A percentile compares a stretch with the other conserved stretches of the same genome.
phyloP scores from a whole-genome alignment of 225 moss, liverwort and hornwort species.

The Rhytidiadelphus loreus region DNA sequence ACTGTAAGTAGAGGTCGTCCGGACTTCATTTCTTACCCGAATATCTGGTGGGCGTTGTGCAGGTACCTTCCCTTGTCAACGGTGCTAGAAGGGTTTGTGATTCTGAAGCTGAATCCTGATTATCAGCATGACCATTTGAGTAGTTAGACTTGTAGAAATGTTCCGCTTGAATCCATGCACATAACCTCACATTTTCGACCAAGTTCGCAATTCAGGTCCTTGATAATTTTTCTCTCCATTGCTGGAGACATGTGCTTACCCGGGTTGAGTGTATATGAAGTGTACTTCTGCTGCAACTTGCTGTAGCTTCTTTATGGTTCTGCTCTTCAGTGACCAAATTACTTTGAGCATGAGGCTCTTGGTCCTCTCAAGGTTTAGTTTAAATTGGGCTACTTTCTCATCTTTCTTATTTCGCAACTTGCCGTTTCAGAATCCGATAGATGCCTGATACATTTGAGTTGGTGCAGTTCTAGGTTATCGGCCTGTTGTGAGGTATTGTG shows the following conservation, averaged over 20 bases:
- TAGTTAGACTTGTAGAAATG: conserved; percentile 48
- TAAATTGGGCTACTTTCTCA: background rate
- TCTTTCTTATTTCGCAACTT: background rate
- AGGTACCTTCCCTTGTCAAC: conserved; percentile 89
- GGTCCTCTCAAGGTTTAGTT: background rate
- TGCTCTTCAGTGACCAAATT: background rate
- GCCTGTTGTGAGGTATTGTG: background rate
- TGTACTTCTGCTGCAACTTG: background rate
- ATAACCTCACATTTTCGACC: conserved; percentile 13
- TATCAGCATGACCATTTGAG: conserved; percentile 98
- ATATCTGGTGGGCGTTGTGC: conserved; percentile 11
- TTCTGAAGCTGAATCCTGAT: conserved; percentile 92
- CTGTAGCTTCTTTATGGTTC: background rate
- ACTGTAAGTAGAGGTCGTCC: background rate
- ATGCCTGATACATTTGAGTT: background rate
- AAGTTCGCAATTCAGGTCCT: background rate
- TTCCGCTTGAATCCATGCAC: background rate
- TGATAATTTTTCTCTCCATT: conserved; percentile 1
- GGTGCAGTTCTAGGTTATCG: background rate
- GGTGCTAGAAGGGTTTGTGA: conserved; percentile 95
- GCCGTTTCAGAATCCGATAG: background rate
- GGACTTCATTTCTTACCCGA: background rate
- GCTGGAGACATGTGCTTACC: background rate
- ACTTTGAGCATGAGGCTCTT: background rate
- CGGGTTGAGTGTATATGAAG: conserved; percentile 27